These are phyloP conservation scores for Leccinum griseonigrum DNA, from an alignment of 1,284 basidiomycete species.

Conservation along the genomic window DNA sequence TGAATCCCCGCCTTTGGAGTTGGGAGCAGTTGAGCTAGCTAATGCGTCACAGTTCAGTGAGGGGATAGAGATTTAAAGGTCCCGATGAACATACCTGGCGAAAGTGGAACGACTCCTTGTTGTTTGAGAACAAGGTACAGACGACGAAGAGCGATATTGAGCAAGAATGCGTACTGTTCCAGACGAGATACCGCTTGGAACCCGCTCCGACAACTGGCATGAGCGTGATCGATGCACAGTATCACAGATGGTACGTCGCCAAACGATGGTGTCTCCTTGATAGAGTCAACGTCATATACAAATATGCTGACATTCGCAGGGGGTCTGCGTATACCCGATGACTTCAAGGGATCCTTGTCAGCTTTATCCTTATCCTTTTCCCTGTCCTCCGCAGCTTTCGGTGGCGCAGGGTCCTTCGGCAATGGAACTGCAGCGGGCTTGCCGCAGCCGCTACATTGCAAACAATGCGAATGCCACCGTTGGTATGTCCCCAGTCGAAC, in stretches of 20 bases:
- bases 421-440: conserved; percentile 67
- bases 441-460: conserved; percentile 81
- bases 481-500: conserved; percentile 90
- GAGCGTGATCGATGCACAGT: conserved; percentile 79
- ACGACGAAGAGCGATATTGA: conserved; percentile 93
- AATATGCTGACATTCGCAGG: conserved; percentile 80
- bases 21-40: conserved; percentile 38
- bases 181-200: conserved; percentile 92
- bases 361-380: conserved; percentile 41
- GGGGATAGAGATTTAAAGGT: background rate
- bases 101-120: conserved; percentile 84
- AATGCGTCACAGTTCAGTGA: conserved; percentile 18
- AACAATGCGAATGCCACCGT: conserved; percentile 94
- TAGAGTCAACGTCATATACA: conserved; percentile 65
- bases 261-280: conserved; percentile 64
- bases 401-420: conserved; percentile 48
- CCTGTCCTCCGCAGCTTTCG: conserved; percentile 40
- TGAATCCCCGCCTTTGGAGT: conserved; percentile 40
- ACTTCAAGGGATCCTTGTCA: conserved; percentile 51
- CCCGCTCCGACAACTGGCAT: conserved; percentile 62
- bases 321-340: conserved; percentile 62
- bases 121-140: conserved; percentile 90
- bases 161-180: conserved; percentile 96
- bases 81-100: conserved; percentile 55
- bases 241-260: conserved; percentile 68